Percentiles rank a stretch among this genome's conserved stretches.
These are phyloP conservation scores for Tricholoma furcatifolium DNA, from an alignment of 768 basidiomycete species.

Conservation along the genomic window DNA sequence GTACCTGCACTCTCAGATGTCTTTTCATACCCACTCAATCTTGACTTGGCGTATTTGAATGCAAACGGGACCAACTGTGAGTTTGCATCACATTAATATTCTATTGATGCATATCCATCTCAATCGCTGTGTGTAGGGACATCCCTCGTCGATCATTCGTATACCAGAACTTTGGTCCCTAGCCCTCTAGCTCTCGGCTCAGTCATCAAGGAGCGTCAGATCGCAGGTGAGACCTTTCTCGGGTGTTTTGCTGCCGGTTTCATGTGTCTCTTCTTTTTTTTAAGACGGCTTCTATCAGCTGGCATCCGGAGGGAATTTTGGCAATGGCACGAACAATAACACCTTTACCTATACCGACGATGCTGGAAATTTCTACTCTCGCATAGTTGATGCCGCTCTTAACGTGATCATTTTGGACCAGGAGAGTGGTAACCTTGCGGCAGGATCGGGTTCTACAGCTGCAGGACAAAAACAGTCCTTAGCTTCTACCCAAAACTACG, in stretches of 20 bases:
- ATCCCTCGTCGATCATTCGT: constrained; percentile 65
- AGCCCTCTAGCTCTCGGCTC: constrained; percentile 58
- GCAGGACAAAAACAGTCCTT: background rate
- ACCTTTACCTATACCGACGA: constrained; percentile 59
- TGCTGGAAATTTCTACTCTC: constrained; percentile 59
- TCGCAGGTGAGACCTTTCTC: constrained; percentile 42
- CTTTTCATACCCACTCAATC: constrained; percentile 44
- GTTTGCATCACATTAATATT: constrained; percentile 15
- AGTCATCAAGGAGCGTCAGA: constrained; percentile 57
- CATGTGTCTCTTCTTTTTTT: constrained; percentile 35
- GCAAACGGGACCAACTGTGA: constrained; percentile 34
- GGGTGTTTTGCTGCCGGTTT: constrained; percentile 12
- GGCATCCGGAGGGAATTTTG: constrained; percentile 41
- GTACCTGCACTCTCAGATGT: constrained; percentile 35
- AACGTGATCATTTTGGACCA: constrained; percentile 61
- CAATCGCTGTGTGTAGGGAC: constrained; percentile 37
- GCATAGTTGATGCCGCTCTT: constrained; percentile 58
- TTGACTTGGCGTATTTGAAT: constrained; percentile 41
- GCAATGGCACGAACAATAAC: constrained; percentile 72
- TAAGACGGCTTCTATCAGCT: constrained; percentile 29
- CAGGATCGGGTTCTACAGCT: background rate
- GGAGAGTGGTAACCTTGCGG: constrained; percentile 48
- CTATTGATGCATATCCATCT: background rate
- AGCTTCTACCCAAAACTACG: constrained; percentile 1
- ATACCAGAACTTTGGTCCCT: constrained; percentile 56